A percentile compares a stretch with the other conserved stretches of the same genome.
These are phyloP conservation scores for Closterium sp. DNA, from an alignment of 139 green algal species.

Conservation along the genomic window DNA sequence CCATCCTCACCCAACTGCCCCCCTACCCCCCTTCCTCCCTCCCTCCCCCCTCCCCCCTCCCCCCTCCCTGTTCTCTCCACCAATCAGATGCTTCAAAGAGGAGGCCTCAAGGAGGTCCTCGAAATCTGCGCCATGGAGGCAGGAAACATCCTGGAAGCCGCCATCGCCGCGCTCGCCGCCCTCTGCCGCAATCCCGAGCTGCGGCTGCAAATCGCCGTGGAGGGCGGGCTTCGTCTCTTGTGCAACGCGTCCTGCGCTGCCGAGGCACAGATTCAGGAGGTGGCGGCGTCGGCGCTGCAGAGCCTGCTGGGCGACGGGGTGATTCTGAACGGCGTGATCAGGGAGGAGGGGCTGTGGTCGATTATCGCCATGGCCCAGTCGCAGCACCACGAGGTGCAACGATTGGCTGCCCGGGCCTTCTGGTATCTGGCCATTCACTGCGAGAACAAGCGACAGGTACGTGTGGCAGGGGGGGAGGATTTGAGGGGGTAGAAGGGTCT, in stretches of 20 bases:
- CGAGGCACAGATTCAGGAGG: constrained; percentile 25
- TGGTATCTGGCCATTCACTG: constrained; percentile 58
- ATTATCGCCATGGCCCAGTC: constrained; percentile 53
- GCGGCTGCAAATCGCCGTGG: constrained; percentile 35
- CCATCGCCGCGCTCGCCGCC: constrained; percentile 41
- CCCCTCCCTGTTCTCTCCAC: too few species aligned
- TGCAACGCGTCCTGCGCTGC: constrained; percentile 45
- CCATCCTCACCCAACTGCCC: too few species aligned
- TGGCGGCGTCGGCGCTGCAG: constrained; percentile 47
- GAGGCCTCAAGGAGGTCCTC: constrained; percentile 14
- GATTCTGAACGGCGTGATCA: constrained; percentile 46
- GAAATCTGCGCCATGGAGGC: constrained; percentile 34
- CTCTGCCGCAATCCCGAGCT: constrained; percentile 51
- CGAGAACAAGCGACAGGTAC: constrained; percentile 49
- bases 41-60: too few species aligned
- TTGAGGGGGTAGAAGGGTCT: too few species aligned
- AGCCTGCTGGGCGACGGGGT: constrained; percentile 53
- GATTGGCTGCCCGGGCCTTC: constrained; percentile 53
- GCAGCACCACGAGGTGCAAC: constrained; percentile 52
- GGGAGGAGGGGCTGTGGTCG: constrained; percentile 48
- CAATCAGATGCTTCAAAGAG: constrained; percentile 13
- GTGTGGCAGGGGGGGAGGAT: background rate
- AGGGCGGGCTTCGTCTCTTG: constrained; percentile 31
- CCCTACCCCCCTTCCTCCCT: too few species aligned
- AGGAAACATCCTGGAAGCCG: constrained; percentile 32